Conservation (phyloP, 129 eudicot genomes). For the Helichrysum umbraculigerum region DNA sequence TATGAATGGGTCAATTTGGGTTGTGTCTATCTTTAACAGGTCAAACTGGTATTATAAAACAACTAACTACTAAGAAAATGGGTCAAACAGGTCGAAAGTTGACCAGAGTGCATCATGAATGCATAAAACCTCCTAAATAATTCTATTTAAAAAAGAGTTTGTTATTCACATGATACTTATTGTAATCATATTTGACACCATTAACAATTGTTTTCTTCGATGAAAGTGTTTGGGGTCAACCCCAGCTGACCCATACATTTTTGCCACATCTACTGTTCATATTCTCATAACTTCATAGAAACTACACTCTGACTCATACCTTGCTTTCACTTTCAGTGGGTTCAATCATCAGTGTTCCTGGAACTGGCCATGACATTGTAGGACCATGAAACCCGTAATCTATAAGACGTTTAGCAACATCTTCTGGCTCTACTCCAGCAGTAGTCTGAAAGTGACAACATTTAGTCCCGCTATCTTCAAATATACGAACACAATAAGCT, state of each 20-base stretch:
- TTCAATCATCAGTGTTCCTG: conserved; percentile 99
- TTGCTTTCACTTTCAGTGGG: conserved; percentile 99
- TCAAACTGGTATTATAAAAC: not conserved
- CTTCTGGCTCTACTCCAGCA: conserved; percentile 96
- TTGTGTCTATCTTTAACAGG: not conserved
- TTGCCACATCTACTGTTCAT: not conserved
- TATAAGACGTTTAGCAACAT: conserved; percentile 94
- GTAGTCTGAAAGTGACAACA: conserved; percentile 47
- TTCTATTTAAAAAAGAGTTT: not conserved
- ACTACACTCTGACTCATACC: conserved; percentile 38
- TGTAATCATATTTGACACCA: not conserved
- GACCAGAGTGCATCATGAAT: not conserved
- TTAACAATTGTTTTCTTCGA: not conserved
- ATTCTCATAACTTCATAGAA: not conserved
- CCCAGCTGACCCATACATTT: not conserved
- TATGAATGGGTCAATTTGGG: not conserved
- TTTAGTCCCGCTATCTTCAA: conserved; percentile 8
- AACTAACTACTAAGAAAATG: not conserved
- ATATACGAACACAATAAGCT: not conserved
- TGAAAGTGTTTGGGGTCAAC: not conserved
- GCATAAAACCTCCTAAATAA: not conserved
- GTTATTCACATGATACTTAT: not conserved
- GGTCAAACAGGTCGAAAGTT: not conserved
- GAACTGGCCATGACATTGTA: conserved; percentile 99
- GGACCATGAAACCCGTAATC: conserved; percentile 98